phyloP scores from a whole-genome alignment of 225 moss, liverwort and hornwort genomes.

The Rhytidiadelphus loreus region DNA sequence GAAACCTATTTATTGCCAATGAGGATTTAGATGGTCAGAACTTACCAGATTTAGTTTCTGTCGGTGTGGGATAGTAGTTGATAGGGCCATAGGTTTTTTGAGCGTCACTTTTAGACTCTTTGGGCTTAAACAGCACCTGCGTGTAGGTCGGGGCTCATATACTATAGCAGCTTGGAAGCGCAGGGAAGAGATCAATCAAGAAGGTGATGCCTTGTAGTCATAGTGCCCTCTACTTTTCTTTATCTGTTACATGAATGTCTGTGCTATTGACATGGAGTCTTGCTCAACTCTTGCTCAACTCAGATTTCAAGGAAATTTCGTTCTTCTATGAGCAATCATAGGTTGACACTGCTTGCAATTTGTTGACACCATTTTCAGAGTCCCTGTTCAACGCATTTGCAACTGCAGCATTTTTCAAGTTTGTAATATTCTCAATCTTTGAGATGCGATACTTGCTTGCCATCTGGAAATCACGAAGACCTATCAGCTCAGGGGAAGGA shows the following conservation, averaged over 20 bases:
- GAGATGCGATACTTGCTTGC: constrained; percentile 97
- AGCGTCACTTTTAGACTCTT: constrained; percentile 27
- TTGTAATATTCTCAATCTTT: constrained; percentile 97
- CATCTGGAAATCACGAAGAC: constrained; percentile 91
- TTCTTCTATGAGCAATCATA: neutral
- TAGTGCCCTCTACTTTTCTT: constrained; percentile 8
- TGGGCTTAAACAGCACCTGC: constrained; percentile 52
- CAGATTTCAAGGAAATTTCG: neutral
- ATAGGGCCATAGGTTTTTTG: constrained; percentile 6
- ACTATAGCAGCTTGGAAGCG: constrained; percentile 62
- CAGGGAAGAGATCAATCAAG: constrained; percentile 68
- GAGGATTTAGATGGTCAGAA: neutral
- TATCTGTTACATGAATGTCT: neutral
- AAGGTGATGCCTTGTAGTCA: constrained; percentile 44
- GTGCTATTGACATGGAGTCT: neutral
- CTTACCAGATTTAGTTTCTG: neutral
- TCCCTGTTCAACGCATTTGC: constrained; percentile 97
- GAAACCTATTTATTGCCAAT: neutral
- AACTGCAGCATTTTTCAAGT: constrained; percentile 98
- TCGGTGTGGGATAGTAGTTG: neutral
- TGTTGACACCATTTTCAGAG: constrained; percentile 40
- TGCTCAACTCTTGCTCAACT: neutral
- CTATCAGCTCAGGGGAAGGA: constrained; percentile 84
- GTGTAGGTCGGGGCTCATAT: constrained; percentile 66
- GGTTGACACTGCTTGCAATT: constrained; percentile 3